Base-by-base conservation (phyloP, 1,284 basidiomycete genomes). In the Rhodotorula sp. region DNA sequence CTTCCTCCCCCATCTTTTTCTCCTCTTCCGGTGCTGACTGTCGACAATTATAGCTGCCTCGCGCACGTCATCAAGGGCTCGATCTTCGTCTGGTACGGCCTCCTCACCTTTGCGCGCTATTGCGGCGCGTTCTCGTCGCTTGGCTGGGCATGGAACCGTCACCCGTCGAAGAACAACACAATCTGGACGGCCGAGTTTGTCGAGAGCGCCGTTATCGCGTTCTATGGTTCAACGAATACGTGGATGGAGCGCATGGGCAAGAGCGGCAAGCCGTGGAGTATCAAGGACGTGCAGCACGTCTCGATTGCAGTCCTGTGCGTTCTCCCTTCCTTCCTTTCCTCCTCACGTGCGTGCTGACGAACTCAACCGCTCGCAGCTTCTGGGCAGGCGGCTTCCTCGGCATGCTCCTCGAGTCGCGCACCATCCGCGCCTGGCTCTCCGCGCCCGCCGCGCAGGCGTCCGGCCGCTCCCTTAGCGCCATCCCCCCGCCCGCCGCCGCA, bases 181-280 rank as follows among this genome's bases (percentile, higher is more conserved):
- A 69, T 84, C 60, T 85, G 87, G 19, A 88, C 89, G 3, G 94
- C 91, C 12, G 95, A 98, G 82, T 91, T 93, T 76, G 86, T 93
- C 75, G 95, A 98, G 82, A 93, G 89, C 10, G 80, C 86, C 17
- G 87, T 96, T 72, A 94, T 97, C 78, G 96, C 96, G 82, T 56
- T 88, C 1, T 97, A 98, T 80, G 96, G 95, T 27, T 85, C 88
- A 56, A 91, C 91, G 57, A 97, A 98, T 81, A 94, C 91, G 15
- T 98, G 94, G 93, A 94, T 98, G 91, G 95, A 98, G 82, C 87
- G 81, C 8, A 92, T 97, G 77, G 94, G 94, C 15, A 90, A 89
- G 0, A 87, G 32, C 82, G 92, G 91, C 29, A 89, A n/a, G n/a
- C n/a, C 91, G 6, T 97, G 88, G 82, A 91, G 91, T 2, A 91